Evolutionary conservation across 108 stramenopile species (phyloP), one percentile per base, ranked within the genome.

Genomic region (Cyclotella sp.): DNA sequence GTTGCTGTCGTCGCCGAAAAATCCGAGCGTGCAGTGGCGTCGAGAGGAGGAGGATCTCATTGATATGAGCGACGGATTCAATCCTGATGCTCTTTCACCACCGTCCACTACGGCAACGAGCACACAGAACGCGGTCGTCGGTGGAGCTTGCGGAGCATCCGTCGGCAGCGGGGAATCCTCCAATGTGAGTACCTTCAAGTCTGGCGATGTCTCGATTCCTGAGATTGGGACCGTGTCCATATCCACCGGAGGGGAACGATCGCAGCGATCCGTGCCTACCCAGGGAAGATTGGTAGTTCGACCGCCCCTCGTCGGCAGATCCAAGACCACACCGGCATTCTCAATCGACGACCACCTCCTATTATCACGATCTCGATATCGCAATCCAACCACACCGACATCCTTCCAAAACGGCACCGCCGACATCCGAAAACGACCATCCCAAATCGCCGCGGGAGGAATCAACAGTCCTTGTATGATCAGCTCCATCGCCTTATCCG

Each of bases 401-500:
- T 27, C 57, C 6, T 58, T 28, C 27, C 57, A 27, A 58, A 24
- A 4, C 13, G 18, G 27, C 27, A 44, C 27, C 15, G 51, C 18
- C 9, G 46, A 47, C 44, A 11, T 22, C 7, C 1, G 61, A 42
- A 34, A 40, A 10, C 16, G 21, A 8, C 63, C 63, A 0, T 15
- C 44, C 3, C 44, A 45, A 40, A 41, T 62, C 9, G 15, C 61
- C 8, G 10, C 57, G n/a, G 57, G 55, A 46, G 28, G 1, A 8
- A 45, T 43, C 21, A 49, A 61, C 21, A 68, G n/a, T 49, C 60
- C 75, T 6, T 76, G 75, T 22, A 76, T 76, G 67, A 49, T 76
- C 18, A 30, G 60, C 60, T 52, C 30, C 13, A 75, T 75, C 46
- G 74, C 74, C 8, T 24, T 63, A 28, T 54, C 67, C 1, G 62